Conservation (phyloP, 2,329 filamentous ascomycete species). For the Macrophomina tecta region DNA sequence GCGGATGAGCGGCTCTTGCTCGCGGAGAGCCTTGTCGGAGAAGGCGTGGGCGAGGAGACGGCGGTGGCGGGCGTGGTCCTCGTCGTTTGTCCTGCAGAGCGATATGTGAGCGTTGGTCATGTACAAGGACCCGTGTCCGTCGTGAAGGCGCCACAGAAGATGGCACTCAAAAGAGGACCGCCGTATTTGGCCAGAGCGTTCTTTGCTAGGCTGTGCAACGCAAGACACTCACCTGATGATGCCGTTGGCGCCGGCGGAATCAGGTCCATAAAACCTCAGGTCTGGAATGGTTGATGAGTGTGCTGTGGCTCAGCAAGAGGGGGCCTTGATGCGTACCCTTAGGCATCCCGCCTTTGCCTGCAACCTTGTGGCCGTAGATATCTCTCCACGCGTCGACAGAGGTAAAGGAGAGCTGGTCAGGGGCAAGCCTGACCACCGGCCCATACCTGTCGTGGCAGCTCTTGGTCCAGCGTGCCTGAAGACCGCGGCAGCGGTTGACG, state of each 20-base stretch:
- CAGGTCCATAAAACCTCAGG: constrained; percentile 21
- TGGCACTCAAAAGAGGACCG: background rate
- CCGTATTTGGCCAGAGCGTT: background rate
- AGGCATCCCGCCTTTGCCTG: constrained; percentile 13
- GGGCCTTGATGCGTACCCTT: constrained; percentile 3
- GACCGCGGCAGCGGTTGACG: constrained; percentile 6
- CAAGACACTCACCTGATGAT: constrained; percentile 21
- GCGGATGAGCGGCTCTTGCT: constrained; percentile 41
- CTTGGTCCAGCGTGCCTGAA: background rate
- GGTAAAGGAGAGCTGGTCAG: constrained; percentile 27
- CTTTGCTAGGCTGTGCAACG: background rate
- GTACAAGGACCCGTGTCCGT: background rate
- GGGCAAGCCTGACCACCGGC: constrained; percentile 26
- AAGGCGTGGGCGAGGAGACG: constrained; percentile 39
- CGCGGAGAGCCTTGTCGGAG: constrained; percentile 39
- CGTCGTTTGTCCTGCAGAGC: constrained; percentile 23
- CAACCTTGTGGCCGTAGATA: constrained; percentile 30
- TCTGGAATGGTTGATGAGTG: constrained; percentile 12
- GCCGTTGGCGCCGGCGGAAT: constrained; percentile 1
- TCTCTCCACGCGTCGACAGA: constrained; percentile 28
- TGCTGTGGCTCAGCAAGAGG: background rate
- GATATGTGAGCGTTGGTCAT: background rate
- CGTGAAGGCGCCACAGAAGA: background rate
- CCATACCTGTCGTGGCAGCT: constrained; percentile 26
- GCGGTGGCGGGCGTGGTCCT: constrained; percentile 31